Conservation (phyloP, 306 rosid species). For the Coriaria nepalensis region DNA sequence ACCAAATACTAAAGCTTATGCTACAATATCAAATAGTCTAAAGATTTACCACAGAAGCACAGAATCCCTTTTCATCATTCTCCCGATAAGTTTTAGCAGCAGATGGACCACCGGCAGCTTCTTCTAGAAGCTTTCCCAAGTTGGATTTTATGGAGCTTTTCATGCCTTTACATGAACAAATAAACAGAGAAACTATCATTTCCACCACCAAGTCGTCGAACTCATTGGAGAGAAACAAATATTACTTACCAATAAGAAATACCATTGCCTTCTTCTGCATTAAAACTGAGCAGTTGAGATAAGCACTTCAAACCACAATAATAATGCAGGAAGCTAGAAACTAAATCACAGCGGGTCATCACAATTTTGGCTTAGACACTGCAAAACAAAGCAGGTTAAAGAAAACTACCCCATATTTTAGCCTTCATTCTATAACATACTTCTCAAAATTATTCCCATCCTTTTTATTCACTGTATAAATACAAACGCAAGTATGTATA, state of each 20-base stretch:
- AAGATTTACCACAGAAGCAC: constrained; percentile 51
- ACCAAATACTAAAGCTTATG: constrained; percentile 1
- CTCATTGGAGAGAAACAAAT: not conserved
- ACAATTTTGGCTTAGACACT: not conserved
- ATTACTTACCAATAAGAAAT: constrained; percentile 67
- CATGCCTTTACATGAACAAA: constrained; percentile 41
- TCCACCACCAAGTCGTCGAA: not conserved
- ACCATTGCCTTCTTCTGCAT: constrained; percentile 74
- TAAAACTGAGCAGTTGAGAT: constrained; percentile 46
- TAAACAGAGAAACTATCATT: constrained; percentile 1
- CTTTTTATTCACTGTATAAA: not conserved
- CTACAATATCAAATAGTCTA: constrained; percentile 8
- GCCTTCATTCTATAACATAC: not conserved
- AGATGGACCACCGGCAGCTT: constrained; percentile 57
- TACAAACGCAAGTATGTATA: not conserved
- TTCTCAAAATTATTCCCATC: not conserved
- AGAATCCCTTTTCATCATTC: constrained; percentile 46
- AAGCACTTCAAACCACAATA: constrained; percentile 24
- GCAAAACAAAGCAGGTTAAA: not conserved
- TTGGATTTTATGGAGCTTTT: constrained; percentile 48
- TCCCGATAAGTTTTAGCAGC: constrained; percentile 42
- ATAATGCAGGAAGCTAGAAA: not conserved
- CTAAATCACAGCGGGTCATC: not conserved
- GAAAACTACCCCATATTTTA: not conserved
- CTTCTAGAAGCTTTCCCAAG: constrained; percentile 67